Conservation (phyloP, 805 yeast genomes). For the Yarrowia hollandica region DNA sequence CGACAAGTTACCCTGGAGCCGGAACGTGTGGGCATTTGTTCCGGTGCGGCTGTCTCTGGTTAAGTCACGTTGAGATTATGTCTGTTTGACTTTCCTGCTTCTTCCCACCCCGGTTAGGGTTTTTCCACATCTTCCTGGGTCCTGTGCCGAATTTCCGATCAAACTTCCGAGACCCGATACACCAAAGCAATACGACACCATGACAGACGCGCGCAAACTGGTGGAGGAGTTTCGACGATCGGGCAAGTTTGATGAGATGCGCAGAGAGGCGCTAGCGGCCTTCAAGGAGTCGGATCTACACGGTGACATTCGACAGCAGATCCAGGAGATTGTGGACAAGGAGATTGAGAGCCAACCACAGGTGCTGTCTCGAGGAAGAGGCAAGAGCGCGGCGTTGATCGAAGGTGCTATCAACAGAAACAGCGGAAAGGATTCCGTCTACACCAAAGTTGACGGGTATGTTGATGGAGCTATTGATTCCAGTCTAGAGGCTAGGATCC, state of each 20-base stretch:
- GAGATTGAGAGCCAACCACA: slow-evolving; percentile 35
- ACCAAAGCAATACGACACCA: neutral
- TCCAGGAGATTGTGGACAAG: slow-evolving; percentile 34
- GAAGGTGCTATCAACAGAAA: slow-evolving; percentile 35
- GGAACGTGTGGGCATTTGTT: neutral
- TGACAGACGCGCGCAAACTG: slow-evolving; percentile 21
- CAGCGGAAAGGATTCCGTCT: slow-evolving; percentile 30
- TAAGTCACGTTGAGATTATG: slow-evolving; percentile 19
- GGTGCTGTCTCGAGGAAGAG: slow-evolving; percentile 34
- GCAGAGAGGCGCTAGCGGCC: neutral
- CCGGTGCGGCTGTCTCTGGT: neutral
- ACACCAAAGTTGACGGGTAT: slow-evolving; percentile 31
- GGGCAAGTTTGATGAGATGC: slow-evolving; percentile 24
- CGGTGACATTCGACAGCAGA: slow-evolving; percentile 30
- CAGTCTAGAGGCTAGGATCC: slow-evolving; percentile 14
- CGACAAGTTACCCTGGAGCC: slow-evolving; percentile 25
- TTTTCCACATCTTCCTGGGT: neutral
- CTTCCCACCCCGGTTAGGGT: slow-evolving; percentile 3
- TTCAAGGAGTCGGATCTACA: slow-evolving; percentile 19
- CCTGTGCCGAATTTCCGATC: slow-evolving; percentile 24
- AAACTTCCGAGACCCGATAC: slow-evolving; percentile 7
- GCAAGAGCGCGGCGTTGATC: slow-evolving; percentile 36
- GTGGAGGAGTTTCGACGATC: slow-evolving; percentile 28
- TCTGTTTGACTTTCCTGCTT: neutral
- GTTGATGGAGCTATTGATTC: slow-evolving; percentile 29